Evolutionary conservation across 306 rosid genomes (phyloP), one percentile per base, ranked within the genome.

Genomic region (Quercus suber): DNA sequence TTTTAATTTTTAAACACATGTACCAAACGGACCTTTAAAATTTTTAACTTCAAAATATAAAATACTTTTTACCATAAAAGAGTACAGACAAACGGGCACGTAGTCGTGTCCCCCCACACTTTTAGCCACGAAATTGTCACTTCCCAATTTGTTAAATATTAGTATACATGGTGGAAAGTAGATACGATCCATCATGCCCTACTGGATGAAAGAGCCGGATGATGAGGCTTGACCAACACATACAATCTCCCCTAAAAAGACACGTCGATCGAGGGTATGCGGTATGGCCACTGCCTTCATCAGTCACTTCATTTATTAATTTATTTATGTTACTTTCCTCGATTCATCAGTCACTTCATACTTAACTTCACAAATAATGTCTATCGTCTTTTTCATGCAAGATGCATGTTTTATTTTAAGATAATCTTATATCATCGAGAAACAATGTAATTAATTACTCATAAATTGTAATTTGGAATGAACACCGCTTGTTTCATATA

Each of bases 61-160:
- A 35, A 1, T 1, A 5, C 8, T 35, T 35, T 35, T 35, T 35
- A 1, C 41, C 8, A 1, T 35, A 0, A 1, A 7, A 1, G 0
- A 35, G 2, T 0, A 8, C 8, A 5, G 6, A 5, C 8, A 35
- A 35, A 35, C 41, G 7, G 41, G 8, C 37, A 5, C 6, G 6
- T 33, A 11, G 31, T 25, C 25, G 33, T 60, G 7, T 23, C 33
- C 33, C 19, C 9, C 51, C 9, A 8, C 14, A 19, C 9, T 7
- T 65, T 65, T 33, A 20, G 33, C 23, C 49, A 65, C 9, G 49
- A 65, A 65, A 65, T 63, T 63, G 6, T 17, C 35, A 63, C 41
- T 27, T 14, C 11, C 15, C 41, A 20, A 28, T 63, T 63, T 28
- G 19, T 25, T n/a, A 61, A 25, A 4, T 18, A 8, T 5, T 61